Percentiles rank a stretch among this genome's conserved stretches.
Evolutionary conservation across 2,329 filamentous ascomycete genomes (phyloP).

Genomic region (Thelonectria olida): DNA sequence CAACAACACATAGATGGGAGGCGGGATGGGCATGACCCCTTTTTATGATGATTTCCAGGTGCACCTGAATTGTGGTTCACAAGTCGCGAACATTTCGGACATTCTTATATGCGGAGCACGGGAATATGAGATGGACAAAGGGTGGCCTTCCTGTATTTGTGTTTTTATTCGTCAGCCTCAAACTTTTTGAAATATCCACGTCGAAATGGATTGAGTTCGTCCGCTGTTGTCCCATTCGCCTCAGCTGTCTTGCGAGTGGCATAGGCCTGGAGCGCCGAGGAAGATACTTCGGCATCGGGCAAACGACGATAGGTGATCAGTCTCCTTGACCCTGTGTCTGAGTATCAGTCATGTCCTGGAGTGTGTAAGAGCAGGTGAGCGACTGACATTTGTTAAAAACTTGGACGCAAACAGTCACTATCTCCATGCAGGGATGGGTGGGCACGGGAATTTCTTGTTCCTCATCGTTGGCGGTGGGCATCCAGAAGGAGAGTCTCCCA

Average conservation of each 20-base stretch:
- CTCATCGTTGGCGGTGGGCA: slow-evolving; percentile 88
- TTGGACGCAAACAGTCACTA: slow-evolving; percentile 83
- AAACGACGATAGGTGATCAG: slow-evolving; percentile 86
- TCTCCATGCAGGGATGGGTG: slow-evolving; percentile 76
- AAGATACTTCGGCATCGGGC: slow-evolving; percentile 65
- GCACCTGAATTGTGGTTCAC: slow-evolving; percentile 24
- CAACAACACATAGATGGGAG: slow-evolving; percentile 37
- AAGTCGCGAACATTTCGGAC: slow-evolving; percentile 24
- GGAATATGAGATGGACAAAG: slow-evolving; percentile 36
- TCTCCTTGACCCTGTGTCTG: slow-evolving; percentile 77
- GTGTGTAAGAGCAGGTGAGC: neutral
- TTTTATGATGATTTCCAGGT: slow-evolving; percentile 30
- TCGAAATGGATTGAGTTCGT: slow-evolving; percentile 70
- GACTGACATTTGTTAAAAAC: slow-evolving; percentile 85
- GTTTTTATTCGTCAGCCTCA: slow-evolving; percentile 46
- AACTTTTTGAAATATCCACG: slow-evolving; percentile 68
- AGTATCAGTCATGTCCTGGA: slow-evolving; percentile 18
- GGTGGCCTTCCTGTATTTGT: slow-evolving; percentile 32
- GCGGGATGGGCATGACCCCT: slow-evolving; percentile 27
- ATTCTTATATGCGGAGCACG: slow-evolving; percentile 33
- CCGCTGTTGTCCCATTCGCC: slow-evolving; percentile 58
- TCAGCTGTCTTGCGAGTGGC: slow-evolving; percentile 40
- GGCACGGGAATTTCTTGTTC: slow-evolving; percentile 81
- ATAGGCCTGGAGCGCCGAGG: slow-evolving; percentile 50
- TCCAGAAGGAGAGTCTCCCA: slow-evolving; percentile 92